Evolutionary conservation across 805 yeast genomes (phyloP).

Genomic region (Hanseniaspora nectarophila): DNA sequence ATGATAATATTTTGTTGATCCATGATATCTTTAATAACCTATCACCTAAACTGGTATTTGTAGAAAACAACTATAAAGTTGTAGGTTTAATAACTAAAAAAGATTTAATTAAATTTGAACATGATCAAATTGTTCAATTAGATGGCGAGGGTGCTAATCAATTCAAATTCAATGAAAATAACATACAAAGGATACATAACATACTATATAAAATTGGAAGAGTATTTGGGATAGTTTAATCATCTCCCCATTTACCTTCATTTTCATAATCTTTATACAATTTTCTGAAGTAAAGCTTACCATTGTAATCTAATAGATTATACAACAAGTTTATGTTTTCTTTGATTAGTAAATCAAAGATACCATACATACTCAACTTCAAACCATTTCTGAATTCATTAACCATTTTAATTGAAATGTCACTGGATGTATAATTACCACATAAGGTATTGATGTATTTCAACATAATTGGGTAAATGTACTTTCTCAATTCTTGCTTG

Average conservation of each 20-base stretch:
- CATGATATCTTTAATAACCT: constrained; percentile 59
- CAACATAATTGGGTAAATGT: constrained; percentile 43
- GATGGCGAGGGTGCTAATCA: constrained; percentile 15
- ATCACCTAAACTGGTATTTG: constrained; percentile 60
- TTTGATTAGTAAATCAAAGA: constrained; percentile 59
- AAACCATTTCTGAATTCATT: constrained; percentile 37
- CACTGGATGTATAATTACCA: constrained; percentile 16
- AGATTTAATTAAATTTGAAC: constrained; percentile 59
- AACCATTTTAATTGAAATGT: neutral
- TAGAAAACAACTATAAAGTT: constrained; percentile 48
- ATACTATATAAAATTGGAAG: constrained; percentile 1
- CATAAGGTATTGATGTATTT: constrained; percentile 47
- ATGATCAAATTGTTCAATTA: constrained; percentile 23
- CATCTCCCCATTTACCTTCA: constrained; percentile 72
- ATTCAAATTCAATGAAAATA: constrained; percentile 7
- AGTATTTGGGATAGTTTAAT: constrained; percentile 22
- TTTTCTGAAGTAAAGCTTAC: constrained; percentile 53
- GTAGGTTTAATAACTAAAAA: constrained; percentile 76
- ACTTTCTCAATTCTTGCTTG: constrained; percentile 51
- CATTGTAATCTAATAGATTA: constrained; percentile 54
- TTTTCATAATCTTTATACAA: constrained; percentile 63
- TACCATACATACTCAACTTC: constrained; percentile 43
- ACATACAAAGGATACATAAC: constrained; percentile 1
- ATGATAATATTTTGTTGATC: constrained; percentile 47
- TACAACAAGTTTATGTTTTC: constrained; percentile 53